A percentile compares a stretch with the other conserved stretches of the same genome.
Conservation (phyloP, 331 rosid genomes). For the Dryas integrifolia region DNA sequence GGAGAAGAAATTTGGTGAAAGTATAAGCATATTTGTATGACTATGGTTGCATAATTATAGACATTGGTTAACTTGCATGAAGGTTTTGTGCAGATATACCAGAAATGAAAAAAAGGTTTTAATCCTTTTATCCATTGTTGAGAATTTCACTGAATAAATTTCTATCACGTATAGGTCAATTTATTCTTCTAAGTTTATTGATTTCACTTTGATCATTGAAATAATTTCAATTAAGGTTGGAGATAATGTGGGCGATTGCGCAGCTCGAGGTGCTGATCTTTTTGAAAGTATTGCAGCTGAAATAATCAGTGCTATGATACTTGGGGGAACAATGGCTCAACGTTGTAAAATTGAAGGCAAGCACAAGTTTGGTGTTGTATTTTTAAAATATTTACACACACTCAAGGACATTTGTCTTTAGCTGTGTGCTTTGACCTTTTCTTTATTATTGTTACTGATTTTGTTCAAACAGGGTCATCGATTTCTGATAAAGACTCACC, state of each 20-base stretch:
- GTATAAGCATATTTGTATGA: not conserved
- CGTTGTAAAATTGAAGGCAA: conserved; percentile 91
- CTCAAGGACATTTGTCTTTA: not conserved
- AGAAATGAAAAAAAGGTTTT: not conserved
- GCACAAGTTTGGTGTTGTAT: conserved; percentile 1
- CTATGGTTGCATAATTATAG: conserved; percentile 18
- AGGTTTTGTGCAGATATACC: not conserved
- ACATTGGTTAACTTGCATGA: not conserved
- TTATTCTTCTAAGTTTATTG: conserved; percentile 3
- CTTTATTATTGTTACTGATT: conserved; percentile 6
- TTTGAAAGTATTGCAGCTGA: conserved; percentile 99
- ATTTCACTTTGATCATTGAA: conserved; percentile 25
- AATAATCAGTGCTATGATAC: conserved; percentile 99
- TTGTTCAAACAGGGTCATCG: not conserved
- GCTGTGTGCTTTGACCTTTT: conserved; percentile 14
- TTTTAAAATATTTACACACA: not conserved
- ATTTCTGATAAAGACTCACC: conserved; percentile 27
- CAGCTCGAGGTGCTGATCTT: conserved; percentile 99
- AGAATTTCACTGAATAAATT: not conserved
- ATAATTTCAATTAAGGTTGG: conserved; percentile 68
- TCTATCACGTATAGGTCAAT: conserved; percentile 1
- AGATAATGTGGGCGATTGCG: conserved; percentile 99
- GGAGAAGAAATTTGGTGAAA: not conserved
- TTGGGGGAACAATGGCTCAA: conserved; percentile 95
- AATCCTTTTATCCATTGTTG: not conserved